phyloP scores from a whole-genome alignment of 23 red algal species.

The Chondrus crispus region DNA sequence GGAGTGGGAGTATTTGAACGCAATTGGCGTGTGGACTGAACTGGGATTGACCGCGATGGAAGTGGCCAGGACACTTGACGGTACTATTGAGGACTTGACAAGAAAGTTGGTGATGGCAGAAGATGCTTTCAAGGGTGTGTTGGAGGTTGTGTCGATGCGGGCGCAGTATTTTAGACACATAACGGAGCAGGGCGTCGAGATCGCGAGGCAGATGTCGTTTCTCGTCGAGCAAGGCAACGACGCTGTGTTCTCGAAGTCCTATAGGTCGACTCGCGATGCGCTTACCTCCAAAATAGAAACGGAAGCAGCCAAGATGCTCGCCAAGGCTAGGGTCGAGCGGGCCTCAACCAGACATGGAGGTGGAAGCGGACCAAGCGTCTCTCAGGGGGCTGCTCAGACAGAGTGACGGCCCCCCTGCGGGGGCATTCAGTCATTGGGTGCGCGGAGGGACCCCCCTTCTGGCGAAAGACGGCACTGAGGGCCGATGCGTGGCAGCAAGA shows the following conservation, averaged over 20 bases:
- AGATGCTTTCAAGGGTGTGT: no score
- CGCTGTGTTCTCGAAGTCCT: neutral
- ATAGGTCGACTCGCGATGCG: neutral
- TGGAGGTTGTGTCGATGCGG: no score
- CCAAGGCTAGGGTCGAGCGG: neutral
- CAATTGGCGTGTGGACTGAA: slow-evolving; percentile 8
- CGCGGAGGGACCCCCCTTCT: neutral
- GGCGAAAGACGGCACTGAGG: no score
- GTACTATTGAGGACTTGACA: no score
- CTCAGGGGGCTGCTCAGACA: neutral
- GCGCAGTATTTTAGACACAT: neutral
- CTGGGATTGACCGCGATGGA: neutral
- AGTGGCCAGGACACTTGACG: neutral
- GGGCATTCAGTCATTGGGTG: neutral
- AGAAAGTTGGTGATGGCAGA: no score
- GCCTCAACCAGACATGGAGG: no score
- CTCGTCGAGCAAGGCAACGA: neutral
- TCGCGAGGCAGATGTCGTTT: neutral
- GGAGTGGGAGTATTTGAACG: slow-evolving; percentile 23
- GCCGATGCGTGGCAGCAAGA: no score
- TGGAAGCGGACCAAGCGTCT: neutral
- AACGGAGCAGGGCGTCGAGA: neutral
- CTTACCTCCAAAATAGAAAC: neutral
- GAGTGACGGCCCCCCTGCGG: neutral
- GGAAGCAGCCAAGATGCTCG: neutral